Evolutionary conservation across 208 protist species (phyloP).

Genomic region (Crithidia brevicula): DNA sequence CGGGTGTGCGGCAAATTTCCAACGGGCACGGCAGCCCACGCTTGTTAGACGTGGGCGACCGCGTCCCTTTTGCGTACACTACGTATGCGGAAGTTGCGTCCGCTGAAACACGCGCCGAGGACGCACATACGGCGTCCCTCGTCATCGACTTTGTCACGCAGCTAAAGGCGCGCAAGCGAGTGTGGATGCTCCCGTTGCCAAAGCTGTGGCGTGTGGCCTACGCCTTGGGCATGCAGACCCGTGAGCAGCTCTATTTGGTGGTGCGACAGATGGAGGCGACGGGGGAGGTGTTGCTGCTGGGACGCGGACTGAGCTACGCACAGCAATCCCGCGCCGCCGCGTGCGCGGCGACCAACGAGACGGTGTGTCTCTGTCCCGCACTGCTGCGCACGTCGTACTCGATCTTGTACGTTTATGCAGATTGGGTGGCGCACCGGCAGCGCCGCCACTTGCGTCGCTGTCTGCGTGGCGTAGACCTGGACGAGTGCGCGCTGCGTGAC

Average conservation of each 20-base stretch:
- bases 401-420: conserved; percentile 11
- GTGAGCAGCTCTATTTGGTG: conserved; percentile 26
- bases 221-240: conserved; percentile 18
- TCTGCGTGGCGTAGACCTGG: conserved; percentile 32
- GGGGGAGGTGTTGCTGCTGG: conserved; percentile 20
- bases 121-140: conserved; percentile 1
- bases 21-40: conserved; percentile 4
- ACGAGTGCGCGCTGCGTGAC: conserved; percentile 31
- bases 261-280: conserved; percentile 28
- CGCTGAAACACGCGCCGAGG: not conserved
- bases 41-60: not conserved
- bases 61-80: not conserved
- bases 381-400: conserved; percentile 20
- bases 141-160: conserved; percentile 22
- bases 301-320: conserved; percentile 15
- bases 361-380: conserved; percentile 20
- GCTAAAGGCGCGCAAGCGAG: conserved; percentile 26
- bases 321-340: not conserved
- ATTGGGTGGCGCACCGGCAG: conserved; percentile 18
- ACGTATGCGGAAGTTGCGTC: not conserved
- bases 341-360: conserved; percentile 12
- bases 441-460: conserved; percentile 14
- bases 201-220: conserved; percentile 25
- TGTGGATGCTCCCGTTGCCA: conserved; percentile 21
- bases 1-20: conserved; percentile 10